A percentile compares a stretch with the other conserved stretches of the same genome.
Evolutionary conservation across 352 stramenopile species (phyloP).

Genomic region (Phytophthora agathidicida): DNA sequence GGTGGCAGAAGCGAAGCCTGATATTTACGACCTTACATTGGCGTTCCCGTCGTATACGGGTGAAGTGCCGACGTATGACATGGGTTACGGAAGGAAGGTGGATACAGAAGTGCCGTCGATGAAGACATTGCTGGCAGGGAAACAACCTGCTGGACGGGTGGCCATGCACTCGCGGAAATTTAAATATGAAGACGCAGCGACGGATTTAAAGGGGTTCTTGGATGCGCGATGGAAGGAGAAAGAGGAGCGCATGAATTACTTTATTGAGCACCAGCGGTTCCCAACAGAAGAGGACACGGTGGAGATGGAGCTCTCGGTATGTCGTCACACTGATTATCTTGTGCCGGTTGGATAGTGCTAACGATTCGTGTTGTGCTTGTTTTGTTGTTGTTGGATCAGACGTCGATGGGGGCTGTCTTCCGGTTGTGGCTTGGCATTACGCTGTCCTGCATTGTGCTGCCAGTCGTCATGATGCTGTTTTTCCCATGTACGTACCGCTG

Average conservation of each 20-base stretch:
- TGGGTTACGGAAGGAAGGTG: slow-evolving; percentile 85
- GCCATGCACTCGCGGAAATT: slow-evolving; percentile 71
- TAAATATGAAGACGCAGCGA: slow-evolving; percentile 58
- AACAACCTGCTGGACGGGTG: slow-evolving; percentile 47
- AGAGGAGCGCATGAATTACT: slow-evolving; percentile 74
- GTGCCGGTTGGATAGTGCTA: background rate
- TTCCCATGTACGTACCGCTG: slow-evolving; percentile 61
- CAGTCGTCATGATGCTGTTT: slow-evolving; percentile 81
- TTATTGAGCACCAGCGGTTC: slow-evolving; percentile 78
- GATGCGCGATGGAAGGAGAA: slow-evolving; percentile 81
- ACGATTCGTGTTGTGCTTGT: slow-evolving; percentile 2
- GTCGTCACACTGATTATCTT: slow-evolving; percentile 5
- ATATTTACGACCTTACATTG: slow-evolving; percentile 95
- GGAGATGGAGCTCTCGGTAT: slow-evolving; percentile 50
- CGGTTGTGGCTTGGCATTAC: slow-evolving; percentile 77
- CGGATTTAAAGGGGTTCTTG: slow-evolving; percentile 64
- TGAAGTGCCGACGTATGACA: slow-evolving; percentile 88
- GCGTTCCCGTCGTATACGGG: slow-evolving; percentile 85
- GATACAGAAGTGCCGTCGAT: slow-evolving; percentile 88
- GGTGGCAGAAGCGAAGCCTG: slow-evolving; percentile 79
- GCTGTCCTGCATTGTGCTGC: slow-evolving; percentile 66
- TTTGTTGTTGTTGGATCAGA: slow-evolving; percentile 40
- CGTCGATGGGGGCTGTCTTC: slow-evolving; percentile 67
- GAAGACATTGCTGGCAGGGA: slow-evolving; percentile 70
- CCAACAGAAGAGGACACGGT: slow-evolving; percentile 30